Percentiles rank a stretch among this genome's conserved stretches.
These are phyloP conservation scores for Trichoderma parareesei DNA, from an alignment of 495 filamentous ascomycete species.

Conservation along the genomic window DNA sequence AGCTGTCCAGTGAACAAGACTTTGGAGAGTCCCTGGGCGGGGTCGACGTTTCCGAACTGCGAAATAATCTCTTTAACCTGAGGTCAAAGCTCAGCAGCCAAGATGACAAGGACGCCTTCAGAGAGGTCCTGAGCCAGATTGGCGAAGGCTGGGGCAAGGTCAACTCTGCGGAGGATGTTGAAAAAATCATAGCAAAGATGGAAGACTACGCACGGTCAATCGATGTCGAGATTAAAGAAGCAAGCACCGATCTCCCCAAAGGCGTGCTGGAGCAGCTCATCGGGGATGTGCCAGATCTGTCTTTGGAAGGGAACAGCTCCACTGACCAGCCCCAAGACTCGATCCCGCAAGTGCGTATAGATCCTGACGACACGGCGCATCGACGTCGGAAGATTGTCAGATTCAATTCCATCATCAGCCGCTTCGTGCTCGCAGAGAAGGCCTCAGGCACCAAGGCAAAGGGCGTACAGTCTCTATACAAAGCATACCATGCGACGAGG, in stretches of 20 bases:
- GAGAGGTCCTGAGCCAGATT: slow-evolving; percentile 5
- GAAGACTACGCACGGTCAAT: slow-evolving; percentile 1
- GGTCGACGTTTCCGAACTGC: background rate
- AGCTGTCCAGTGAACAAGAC: slow-evolving; percentile 2
- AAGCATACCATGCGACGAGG: slow-evolving; percentile 34
- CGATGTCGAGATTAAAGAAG: slow-evolving; percentile 7
- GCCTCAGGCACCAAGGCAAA: background rate
- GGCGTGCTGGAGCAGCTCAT: slow-evolving; percentile 8
- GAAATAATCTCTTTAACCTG: background rate
- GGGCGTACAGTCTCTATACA: slow-evolving; percentile 13
- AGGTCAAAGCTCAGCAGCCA: background rate
- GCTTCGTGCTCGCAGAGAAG: background rate
- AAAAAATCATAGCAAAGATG: slow-evolving; percentile 3
- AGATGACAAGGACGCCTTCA: slow-evolving; percentile 1
- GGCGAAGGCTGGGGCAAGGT: slow-evolving; percentile 7
- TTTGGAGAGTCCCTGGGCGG: background rate
- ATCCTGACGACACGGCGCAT: background rate
- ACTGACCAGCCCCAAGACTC: background rate
- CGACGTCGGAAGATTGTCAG: slow-evolving; percentile 1
- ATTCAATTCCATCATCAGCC: slow-evolving; percentile 2
- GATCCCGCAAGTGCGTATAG: background rate
- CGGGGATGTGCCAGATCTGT: background rate
- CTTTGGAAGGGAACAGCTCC: background rate
- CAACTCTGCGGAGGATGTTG: slow-evolving; percentile 5
- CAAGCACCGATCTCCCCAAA: background rate